Percentiles rank a stretch among this genome's conserved stretches.
These are phyloP conservation scores for Blastosporella zonata DNA, from an alignment of 1,284 basidiomycete species.

Conservation along the genomic window DNA sequence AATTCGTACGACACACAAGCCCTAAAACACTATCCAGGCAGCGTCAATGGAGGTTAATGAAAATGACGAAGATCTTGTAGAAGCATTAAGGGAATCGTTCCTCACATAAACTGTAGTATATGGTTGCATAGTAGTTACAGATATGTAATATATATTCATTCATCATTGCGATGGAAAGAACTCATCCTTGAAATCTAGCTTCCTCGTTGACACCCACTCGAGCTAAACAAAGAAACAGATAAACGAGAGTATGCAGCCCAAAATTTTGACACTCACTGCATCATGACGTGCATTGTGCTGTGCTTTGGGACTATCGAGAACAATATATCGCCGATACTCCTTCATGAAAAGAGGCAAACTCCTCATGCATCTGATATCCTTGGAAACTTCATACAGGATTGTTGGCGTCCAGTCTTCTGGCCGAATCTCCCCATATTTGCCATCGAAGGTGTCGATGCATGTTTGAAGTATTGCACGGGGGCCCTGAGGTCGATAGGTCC, in stretches of 20 bases:
- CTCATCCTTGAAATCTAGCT: slow-evolving; percentile 40
- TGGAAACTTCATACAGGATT: slow-evolving; percentile 40
- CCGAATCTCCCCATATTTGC: slow-evolving; percentile 32
- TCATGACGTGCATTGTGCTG: slow-evolving; percentile 15
- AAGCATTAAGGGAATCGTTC: slow-evolving; percentile 13
- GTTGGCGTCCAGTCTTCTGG: slow-evolving; percentile 26
- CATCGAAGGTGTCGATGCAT: slow-evolving; percentile 40
- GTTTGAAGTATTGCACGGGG: slow-evolving; percentile 38
- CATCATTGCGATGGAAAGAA: slow-evolving; percentile 35
- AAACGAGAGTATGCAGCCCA: not conserved
- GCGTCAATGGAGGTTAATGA: slow-evolving; percentile 12
- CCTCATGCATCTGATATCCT: slow-evolving; percentile 47
- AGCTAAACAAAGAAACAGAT: slow-evolving; percentile 24
- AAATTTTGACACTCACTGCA: slow-evolving; percentile 24
- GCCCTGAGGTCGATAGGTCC: slow-evolving; percentile 22
- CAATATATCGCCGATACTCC: slow-evolving; percentile 58
- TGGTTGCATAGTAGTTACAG: not conserved
- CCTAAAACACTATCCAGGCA: slow-evolving; percentile 1
- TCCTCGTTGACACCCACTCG: slow-evolving; percentile 33
- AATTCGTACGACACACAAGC: not conserved
- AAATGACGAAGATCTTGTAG: slow-evolving; percentile 16
- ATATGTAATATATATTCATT: not conserved
- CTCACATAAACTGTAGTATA: slow-evolving; percentile 1
- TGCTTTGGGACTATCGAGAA: slow-evolving; percentile 40
- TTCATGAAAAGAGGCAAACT: slow-evolving; percentile 56